Evolutionary conservation across 441 rosid genomes (phyloP), one percentile per base, ranked within the genome.

Genomic region (Sinapis alba): DNA sequence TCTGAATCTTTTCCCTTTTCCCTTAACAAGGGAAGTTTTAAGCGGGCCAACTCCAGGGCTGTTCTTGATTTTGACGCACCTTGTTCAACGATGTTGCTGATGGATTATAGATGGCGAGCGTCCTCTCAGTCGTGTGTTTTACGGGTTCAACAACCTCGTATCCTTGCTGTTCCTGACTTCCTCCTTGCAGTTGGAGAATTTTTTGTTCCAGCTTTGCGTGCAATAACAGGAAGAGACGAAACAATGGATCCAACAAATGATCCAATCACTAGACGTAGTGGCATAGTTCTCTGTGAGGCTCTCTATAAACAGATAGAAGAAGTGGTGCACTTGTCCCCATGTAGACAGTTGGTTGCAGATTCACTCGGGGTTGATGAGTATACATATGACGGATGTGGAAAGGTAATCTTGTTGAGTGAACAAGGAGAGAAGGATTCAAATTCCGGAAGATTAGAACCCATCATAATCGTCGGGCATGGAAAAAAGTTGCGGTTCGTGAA

Each of bases 151-250:
- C 99, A 94, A 77, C 99, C 98, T 59, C 95, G 93, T 69, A 78
- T 96, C 68, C 98, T 96, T 85, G 98, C 90, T 71, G 99, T 92
- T 71, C 99, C 97, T 5, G 99, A 96, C 85, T 96, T 94, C 84
- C 98, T 96, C 82, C 91, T 94, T 59, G 93, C 96, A 3, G 87
- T 96, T 70, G 95, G 95, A 63, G 98, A 92, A 84, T 96, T 90
- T 89, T 94, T 96, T 82, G 98, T 96, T 78, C 99, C 99, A 57
- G 83, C 96, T 71, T 76, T 96, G 84, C 95, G 97, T 65, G 75
- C 89, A 65, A 90, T 96, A 65, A 96, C 97, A 50, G 98, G 98
- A 74, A 89, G 98, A 81, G 98, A 94, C 56, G 98, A 94, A 84
- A 83, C 89, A 16, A 84, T 86, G 90, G 98, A 96, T 84, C 95